These are phyloP conservation scores for Xerocomellus amylosporus DNA, from an alignment of 768 basidiomycete genomes.

Conservation along the genomic window DNA sequence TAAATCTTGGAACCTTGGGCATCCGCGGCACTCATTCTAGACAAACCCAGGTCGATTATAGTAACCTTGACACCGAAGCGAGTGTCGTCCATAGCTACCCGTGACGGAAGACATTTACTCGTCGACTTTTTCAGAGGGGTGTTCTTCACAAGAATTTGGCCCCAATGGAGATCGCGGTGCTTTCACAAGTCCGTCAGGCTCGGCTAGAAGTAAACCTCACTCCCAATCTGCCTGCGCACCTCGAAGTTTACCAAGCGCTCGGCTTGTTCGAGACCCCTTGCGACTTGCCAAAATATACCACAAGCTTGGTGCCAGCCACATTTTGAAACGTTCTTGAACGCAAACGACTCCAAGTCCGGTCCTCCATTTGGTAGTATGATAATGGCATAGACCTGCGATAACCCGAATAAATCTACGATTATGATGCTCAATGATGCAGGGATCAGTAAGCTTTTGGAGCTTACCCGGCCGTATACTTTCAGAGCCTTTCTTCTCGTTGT, in stretches of 20 bases:
- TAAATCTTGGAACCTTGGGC: constrained; percentile 45
- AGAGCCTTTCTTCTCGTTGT: constrained; percentile 67
- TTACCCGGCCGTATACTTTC: constrained; percentile 84
- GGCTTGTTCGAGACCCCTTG: constrained; percentile 70
- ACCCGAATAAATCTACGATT: constrained; percentile 63
- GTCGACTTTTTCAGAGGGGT: constrained; percentile 36
- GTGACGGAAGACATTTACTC: constrained; percentile 33
- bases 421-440: constrained; percentile 3
- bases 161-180: constrained; percentile 99
- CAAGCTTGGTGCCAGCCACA: constrained; percentile 84
- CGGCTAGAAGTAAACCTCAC: not conserved
- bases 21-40: constrained; percentile 70
- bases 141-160: constrained; percentile 85
- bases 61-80: constrained; percentile 72
- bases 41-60: constrained; percentile 92
- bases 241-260: constrained; percentile 84
- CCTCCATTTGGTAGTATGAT: constrained; percentile 91
- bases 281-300: constrained; percentile 89
- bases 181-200: constrained; percentile 32
- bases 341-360: constrained; percentile 83
- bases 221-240: constrained; percentile 44
- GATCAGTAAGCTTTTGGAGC: constrained; percentile 13
- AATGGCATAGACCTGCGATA: constrained; percentile 82
- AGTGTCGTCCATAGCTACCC: constrained; percentile 61
- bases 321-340: constrained; percentile 55